Evolutionary conservation across 139 green algal species (phyloP).

Genomic region (Chlamydomonas incerta): DNA sequence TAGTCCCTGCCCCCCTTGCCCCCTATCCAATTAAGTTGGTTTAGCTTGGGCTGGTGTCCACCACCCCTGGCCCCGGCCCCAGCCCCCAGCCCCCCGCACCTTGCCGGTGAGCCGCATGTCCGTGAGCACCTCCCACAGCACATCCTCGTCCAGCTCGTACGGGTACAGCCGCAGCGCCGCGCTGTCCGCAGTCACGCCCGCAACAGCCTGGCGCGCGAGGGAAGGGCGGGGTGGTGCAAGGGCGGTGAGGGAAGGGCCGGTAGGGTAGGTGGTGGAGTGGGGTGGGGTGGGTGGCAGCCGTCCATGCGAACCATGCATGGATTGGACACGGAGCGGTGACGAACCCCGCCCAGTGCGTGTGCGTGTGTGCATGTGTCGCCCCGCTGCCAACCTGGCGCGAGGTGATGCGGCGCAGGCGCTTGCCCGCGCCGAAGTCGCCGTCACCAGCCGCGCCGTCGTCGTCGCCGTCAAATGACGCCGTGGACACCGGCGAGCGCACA

Average conservation of each 20-base stretch:
- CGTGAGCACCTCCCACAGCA: slow-evolving; percentile 64
- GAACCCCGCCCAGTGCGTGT: too few species aligned
- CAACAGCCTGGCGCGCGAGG: background rate
- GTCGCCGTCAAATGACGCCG: background rate
- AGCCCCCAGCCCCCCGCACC: background rate
- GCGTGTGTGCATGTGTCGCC: too few species aligned
- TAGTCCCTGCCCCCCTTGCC: too few species aligned
- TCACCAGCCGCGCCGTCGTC: background rate
- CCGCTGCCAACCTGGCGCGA: slow-evolving; percentile 4
- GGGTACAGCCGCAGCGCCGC: slow-evolving; percentile 46
- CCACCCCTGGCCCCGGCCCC: too few species aligned
- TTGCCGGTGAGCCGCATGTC: slow-evolving; percentile 40
- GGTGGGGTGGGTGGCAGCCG: background rate
- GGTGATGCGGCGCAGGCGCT: slow-evolving; percentile 15
- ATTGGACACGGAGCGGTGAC: too few species aligned
- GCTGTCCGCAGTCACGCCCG: slow-evolving; percentile 8
- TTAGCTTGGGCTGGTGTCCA: too few species aligned
- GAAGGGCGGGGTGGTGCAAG: background rate
- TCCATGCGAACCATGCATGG: too few species aligned
- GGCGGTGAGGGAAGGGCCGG: too few species aligned
- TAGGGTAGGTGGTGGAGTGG: too few species aligned
- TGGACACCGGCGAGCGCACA: slow-evolving; percentile 2
- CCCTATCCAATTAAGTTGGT: too few species aligned
- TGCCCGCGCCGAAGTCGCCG: slow-evolving; percentile 25
- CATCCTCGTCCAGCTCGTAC: slow-evolving; percentile 57